Evolutionary conservation across 805 yeast genomes (phyloP).

Genomic region (Komagataella populi): DNA sequence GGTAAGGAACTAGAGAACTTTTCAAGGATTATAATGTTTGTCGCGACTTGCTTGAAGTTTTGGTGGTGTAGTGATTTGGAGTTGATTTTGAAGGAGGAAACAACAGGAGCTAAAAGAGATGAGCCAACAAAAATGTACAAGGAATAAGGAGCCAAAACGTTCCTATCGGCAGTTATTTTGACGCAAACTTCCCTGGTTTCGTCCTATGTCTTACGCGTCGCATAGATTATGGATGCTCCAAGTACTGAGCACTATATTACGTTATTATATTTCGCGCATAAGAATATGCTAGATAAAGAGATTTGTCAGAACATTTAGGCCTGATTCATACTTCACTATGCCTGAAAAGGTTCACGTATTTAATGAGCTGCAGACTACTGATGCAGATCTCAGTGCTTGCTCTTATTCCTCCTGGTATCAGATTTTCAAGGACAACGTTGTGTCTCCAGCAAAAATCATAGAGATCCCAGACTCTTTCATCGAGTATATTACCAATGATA

Average conservation of each 20-base stretch:
- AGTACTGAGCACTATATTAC: not conserved
- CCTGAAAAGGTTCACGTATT: constrained; percentile 8
- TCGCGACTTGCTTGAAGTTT: not conserved
- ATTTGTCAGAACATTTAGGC: not conserved
- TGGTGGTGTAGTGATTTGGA: not conserved
- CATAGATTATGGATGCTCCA: not conserved
- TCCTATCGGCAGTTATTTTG: not conserved
- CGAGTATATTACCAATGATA: constrained; percentile 51
- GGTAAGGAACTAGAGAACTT: not conserved
- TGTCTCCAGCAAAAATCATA: constrained; percentile 37
- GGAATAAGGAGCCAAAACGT: not conserved
- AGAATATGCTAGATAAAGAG: not conserved
- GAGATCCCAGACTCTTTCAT: constrained; percentile 42
- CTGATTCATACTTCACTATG: constrained; percentile 1
- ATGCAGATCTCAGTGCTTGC: constrained; percentile 34
- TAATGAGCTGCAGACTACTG: constrained; percentile 13
- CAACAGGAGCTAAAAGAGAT: not conserved
- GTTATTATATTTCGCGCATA: not conserved
- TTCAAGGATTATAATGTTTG: not conserved
- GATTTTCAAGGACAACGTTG: constrained; percentile 26
- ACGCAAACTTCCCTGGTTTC: not conserved
- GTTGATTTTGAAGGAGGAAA: not conserved
- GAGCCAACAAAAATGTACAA: not conserved
- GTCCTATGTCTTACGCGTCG: not conserved
- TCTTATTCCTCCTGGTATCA: constrained; percentile 49